Base-by-base conservation (phyloP, 176 grass and related monocot genomes). In the Lolium perenne region DNA sequence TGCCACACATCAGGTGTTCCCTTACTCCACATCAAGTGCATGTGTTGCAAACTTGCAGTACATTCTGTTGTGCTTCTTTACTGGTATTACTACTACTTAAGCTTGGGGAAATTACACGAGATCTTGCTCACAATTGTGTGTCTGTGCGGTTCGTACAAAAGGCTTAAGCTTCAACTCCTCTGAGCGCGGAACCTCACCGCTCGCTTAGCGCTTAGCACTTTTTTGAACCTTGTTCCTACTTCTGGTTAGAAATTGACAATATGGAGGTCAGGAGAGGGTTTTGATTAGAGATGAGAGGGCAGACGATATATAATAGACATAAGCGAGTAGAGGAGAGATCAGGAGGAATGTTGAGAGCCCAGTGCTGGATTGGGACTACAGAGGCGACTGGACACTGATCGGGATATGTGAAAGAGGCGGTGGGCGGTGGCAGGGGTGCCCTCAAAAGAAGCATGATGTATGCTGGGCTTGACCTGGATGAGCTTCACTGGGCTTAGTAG, bases 361-460 rank as follows among this genome's bases (percentile, higher is more conserved):
- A 78, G 76, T 41, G 53, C 76, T 78, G 35, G 54, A 21, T 57
- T 41, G 32, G 29, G 76, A 40, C 32, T 41, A 78, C 11, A 78
- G 35, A 59, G 11, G 2, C 10, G 3, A 41, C 54, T 78, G 54
- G 32, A n/a, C 40, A 78, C 32, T 60, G 76, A 23, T 60, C 20
- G 1, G n/a, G 35, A 78, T 38, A 77, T 35, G 51, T 20, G 25
- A 55, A 47, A 55, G 49, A 77, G 17, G 50, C 25, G 54, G 54
- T 56, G 54, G 54, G 17, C 6, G 18, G 17, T 38, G 26, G 50
- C 17, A 16, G 57, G 38, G 57, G n/a, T 62, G 40, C 77, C 77
- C 18, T 79, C 77, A 62, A 12, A 46, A 23, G 46, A 48, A 74
- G 46, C 47, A 51, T 22, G 8, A 38, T 25, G 41, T 8, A 29